phyloP scores from a whole-genome alignment of 306 rosid species.

The Glycyrrhiza uralensis region DNA sequence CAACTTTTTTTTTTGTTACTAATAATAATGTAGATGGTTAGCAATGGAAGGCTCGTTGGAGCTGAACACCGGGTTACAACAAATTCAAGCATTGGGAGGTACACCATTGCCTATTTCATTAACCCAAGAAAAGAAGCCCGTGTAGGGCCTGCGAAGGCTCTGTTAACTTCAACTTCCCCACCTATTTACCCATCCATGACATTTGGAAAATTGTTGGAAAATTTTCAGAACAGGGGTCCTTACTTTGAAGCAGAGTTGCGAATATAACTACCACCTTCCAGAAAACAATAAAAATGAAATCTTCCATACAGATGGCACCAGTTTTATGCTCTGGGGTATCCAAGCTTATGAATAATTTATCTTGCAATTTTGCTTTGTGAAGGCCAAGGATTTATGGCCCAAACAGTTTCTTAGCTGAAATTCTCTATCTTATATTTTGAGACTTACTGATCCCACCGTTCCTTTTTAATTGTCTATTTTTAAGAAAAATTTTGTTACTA shows the following conservation, averaged over 20 bases:
- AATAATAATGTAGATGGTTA: conserved; percentile 39
- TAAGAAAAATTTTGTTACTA: too few relatives aligned
- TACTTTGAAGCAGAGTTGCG: conserved; percentile 29
- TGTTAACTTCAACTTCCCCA: conserved; percentile 34
- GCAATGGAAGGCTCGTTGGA: conserved; percentile 55
- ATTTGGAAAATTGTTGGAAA: conserved; percentile 36
- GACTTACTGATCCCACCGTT: too few relatives aligned
- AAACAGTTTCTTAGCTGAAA: too few relatives aligned
- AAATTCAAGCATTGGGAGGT: conserved; percentile 38
- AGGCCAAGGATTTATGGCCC: neutral
- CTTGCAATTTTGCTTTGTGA: neutral
- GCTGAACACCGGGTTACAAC: conserved; percentile 64
- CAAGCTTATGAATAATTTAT: neutral
- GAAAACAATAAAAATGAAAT: neutral
- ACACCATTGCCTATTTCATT: conserved; percentile 45
- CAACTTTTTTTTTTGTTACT: neutral
- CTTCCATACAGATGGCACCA: neutral
- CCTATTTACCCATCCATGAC: conserved; percentile 42
- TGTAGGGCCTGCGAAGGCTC: conserved; percentile 50
- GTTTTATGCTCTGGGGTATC: neutral
- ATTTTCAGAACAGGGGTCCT: conserved; percentile 26
- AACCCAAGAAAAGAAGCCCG: conserved; percentile 45
- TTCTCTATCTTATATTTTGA: too few relatives aligned
- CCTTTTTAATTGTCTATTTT: too few relatives aligned
- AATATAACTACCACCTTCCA: neutral